phyloP scores from a whole-genome alignment of 2,329 filamentous ascomycete genomes.

The Sarocladium oryzae region DNA sequence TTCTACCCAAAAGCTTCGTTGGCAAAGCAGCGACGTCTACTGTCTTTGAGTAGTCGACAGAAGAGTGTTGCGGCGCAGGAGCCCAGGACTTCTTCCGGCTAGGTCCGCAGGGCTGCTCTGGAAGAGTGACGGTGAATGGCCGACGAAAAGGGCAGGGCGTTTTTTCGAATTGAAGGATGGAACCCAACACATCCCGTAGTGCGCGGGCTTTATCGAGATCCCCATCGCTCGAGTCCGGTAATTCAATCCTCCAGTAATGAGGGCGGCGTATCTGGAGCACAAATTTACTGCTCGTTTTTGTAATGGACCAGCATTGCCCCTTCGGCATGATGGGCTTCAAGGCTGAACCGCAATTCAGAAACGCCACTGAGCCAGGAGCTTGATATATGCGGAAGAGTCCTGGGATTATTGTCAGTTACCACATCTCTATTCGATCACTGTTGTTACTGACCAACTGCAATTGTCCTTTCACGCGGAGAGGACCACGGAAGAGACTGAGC shows the following conservation, averaged over 20 bases:
- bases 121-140: slow-evolving; percentile 67
- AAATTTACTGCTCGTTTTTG: slow-evolving; percentile 72
- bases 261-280: slow-evolving; percentile 79
- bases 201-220: slow-evolving; percentile 52
- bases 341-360: slow-evolving; percentile 77
- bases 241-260: slow-evolving; percentile 85
- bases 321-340: slow-evolving; percentile 82
- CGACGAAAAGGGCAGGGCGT: slow-evolving; percentile 81
- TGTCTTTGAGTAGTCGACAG: slow-evolving; percentile 25
- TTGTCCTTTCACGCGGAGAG: slow-evolving; percentile 70
- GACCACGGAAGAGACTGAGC: slow-evolving; percentile 57
- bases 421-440: not conserved
- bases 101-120: slow-evolving; percentile 59
- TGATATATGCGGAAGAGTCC: slow-evolving; percentile 79
- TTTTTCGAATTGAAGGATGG: slow-evolving; percentile 77
- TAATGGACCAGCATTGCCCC: slow-evolving; percentile 91
- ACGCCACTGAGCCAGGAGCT: slow-evolving; percentile 78
- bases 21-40: not conserved
- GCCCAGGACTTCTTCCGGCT: slow-evolving; percentile 61
- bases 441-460: slow-evolving; percentile 60
- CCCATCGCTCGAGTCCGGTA: slow-evolving; percentile 53
- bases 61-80: not conserved
- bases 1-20: not conserved
- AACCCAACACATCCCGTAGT: slow-evolving; percentile 62
- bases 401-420: slow-evolving; percentile 17